A percentile compares a stretch with the other conserved stretches of the same genome.
phyloP scores from a whole-genome alignment of 305 asterid species.

The Andrographis paniculata region DNA sequence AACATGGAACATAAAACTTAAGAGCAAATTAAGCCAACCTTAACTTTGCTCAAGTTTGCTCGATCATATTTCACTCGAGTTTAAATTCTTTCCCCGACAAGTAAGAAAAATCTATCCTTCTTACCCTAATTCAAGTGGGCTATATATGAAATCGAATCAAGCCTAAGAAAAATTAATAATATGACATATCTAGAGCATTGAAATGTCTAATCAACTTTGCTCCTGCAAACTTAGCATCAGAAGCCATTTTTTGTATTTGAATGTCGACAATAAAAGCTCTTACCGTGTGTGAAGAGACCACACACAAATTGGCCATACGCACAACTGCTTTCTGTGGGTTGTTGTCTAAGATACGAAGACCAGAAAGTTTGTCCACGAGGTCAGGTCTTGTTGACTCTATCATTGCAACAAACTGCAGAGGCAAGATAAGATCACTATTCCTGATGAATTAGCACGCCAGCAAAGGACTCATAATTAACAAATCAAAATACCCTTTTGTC shows the following conservation, averaged over 20 bases:
- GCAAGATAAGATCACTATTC: conserved; percentile 14
- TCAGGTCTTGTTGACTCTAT: conserved; percentile 65
- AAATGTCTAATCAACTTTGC: too few species aligned
- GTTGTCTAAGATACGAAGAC: conserved; percentile 70
- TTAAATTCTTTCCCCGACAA: too few species aligned
- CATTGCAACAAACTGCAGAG: conserved; percentile 68
- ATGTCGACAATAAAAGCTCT: conserved; percentile 24
- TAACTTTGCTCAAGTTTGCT: too few species aligned
- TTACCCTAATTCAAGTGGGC: too few species aligned
- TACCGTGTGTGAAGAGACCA: conserved; percentile 93
- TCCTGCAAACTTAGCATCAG: not conserved
- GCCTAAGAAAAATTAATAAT: not conserved
- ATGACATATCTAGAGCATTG: too few species aligned
- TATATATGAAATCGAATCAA: not conserved
- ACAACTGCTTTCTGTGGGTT: conserved; percentile 86
- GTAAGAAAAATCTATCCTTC: too few species aligned
- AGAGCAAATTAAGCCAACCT: too few species aligned
- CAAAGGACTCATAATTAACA: conserved; percentile 9
- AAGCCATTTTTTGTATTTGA: conserved; percentile 1
- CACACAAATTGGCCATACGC: conserved; percentile 98
- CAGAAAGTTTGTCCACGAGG: conserved; percentile 67
- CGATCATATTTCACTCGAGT: too few species aligned
- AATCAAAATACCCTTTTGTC: conserved; percentile 69
- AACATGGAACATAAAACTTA: too few species aligned
- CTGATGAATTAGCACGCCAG: conserved; percentile 12